Percentiles rank a stretch among this genome's conserved stretches.
phyloP scores from a whole-genome alignment of 2,329 filamentous ascomycete genomes.

The Pseudogymnoascus sp. region DNA sequence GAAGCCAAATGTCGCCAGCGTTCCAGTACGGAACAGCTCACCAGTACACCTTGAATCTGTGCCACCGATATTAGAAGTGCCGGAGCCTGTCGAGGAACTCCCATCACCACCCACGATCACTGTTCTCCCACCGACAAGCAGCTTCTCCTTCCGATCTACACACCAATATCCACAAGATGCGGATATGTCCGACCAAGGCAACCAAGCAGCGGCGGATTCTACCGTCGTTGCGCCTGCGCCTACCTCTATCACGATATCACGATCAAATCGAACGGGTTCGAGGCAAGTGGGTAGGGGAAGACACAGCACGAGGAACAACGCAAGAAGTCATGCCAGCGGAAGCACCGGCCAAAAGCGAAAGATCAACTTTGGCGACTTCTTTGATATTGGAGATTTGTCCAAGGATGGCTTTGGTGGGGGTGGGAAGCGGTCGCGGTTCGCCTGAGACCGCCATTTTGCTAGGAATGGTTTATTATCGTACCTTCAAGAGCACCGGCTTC shows the following conservation, averaged over 20 bases:
- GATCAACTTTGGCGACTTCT: constrained; percentile 67
- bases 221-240: constrained; percentile 19
- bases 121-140: constrained; percentile 45
- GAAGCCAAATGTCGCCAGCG: constrained; percentile 37
- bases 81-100: constrained; percentile 14
- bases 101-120: constrained; percentile 16
- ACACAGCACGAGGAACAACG: constrained; percentile 17
- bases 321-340: constrained; percentile 4
- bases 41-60: constrained; percentile 34
- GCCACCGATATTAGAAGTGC: constrained; percentile 20
- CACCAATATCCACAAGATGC: constrained; percentile 51
- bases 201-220: constrained; percentile 27
- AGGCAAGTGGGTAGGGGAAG: constrained; percentile 26
- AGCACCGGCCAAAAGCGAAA: constrained; percentile 59
- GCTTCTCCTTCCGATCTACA: constrained; percentile 63
- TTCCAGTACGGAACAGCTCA: constrained; percentile 29
- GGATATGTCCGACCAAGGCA: constrained; percentile 47
- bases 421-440: constrained; percentile 30
- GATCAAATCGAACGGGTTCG: constrained; percentile 21
- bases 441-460: constrained; percentile 17
- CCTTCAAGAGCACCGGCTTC: neutral
- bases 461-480: neutral
- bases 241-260: constrained; percentile 22
- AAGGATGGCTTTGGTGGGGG: constrained; percentile 44
- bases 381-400: constrained; percentile 60